phyloP scores from a whole-genome alignment of 805 yeast species.

The Diddensiella santjacobensis region DNA sequence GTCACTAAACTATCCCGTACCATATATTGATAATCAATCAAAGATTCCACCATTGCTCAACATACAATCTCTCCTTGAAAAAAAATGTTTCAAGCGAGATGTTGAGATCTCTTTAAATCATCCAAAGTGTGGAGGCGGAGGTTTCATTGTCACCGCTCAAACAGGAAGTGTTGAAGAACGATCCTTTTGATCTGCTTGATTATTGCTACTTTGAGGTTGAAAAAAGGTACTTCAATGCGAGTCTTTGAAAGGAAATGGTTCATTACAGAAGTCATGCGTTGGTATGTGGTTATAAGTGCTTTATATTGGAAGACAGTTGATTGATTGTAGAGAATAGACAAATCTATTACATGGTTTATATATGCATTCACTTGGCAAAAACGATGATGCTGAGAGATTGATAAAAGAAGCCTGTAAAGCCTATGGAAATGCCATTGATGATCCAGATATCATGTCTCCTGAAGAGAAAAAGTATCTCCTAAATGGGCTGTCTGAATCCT shows the following conservation, averaged over 20 bases:
- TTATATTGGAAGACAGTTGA: no score
- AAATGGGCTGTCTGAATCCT: constrained; percentile 7
- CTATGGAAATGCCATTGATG: constrained; percentile 1
- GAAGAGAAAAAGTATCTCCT: constrained; percentile 1
- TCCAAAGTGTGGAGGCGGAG: no score
- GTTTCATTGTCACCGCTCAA: no score
- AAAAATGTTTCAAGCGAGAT: no score
- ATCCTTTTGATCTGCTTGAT: no score
- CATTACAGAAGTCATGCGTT: background rate
- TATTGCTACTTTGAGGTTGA: no score
- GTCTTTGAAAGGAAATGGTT: background rate
- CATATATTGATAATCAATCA: background rate
- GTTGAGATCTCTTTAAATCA: no score
- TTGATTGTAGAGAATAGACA: no score
- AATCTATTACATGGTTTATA: constrained; percentile 15
- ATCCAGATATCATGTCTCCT: background rate
- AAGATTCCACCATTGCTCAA: background rate
- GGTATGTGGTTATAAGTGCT: background rate
- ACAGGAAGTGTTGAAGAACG: no score
- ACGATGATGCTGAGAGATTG: constrained; percentile 10
- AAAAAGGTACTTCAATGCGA: no score
- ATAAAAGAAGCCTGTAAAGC: constrained; percentile 11
- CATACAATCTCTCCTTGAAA: background rate
- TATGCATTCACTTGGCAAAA: constrained; percentile 18
- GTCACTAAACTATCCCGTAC: constrained; percentile 3